Base-by-base conservation (phyloP, 495 filamentous ascomycete species). In the Hypoxylon lienhwacheense region DNA sequence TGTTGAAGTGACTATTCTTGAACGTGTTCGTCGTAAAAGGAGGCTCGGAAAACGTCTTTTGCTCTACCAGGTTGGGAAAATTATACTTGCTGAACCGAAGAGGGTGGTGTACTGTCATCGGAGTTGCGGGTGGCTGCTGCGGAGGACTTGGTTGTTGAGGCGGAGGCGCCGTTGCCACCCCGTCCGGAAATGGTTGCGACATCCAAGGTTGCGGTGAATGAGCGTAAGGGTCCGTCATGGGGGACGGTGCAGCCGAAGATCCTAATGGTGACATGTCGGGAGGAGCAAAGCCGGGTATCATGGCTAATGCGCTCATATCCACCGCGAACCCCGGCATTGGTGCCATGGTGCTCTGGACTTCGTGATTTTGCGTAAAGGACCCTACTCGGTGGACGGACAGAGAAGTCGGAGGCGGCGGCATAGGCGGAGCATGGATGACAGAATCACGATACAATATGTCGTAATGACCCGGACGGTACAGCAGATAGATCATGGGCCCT, bases 401-500 rank as follows among this genome's bases (percentile, higher is more conserved):
- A 39, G 78, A 69, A 56, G 82, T 71, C 29, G 77, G 72, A 12
- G 54, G 59, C 16, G 78, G 75, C 48, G 74, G 69, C 61, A 79
- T 72, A 22, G 76, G 61, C 32, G 81, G 65, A 41, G 83, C 74
- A 15, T 61, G 58, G 7, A 61, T 54, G 10, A 63, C 37, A 6
- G 50, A 43, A 31, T 65, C 65, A 60, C 82, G 88, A 74, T 98
- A 98, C 12, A 97, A 77, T 44, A 98, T 82, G 70, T 98, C 93
- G 66, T 98, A 98, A 69, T 98, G 93, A 43, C 90, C 90, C 28
- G 82, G 66, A 76, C 85, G 61, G 76, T 87, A 70, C 66, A 86
- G 74, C 44, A 72, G 66, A 56, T 73, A 69, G 28, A 77, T 72
- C 41, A 75, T 74, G 54, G 76, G 74, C 1, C 72, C 73, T 46